Evolutionary conservation across 805 yeast genomes (phyloP).

Genomic region (Sporopachydermia quercuum): DNA sequence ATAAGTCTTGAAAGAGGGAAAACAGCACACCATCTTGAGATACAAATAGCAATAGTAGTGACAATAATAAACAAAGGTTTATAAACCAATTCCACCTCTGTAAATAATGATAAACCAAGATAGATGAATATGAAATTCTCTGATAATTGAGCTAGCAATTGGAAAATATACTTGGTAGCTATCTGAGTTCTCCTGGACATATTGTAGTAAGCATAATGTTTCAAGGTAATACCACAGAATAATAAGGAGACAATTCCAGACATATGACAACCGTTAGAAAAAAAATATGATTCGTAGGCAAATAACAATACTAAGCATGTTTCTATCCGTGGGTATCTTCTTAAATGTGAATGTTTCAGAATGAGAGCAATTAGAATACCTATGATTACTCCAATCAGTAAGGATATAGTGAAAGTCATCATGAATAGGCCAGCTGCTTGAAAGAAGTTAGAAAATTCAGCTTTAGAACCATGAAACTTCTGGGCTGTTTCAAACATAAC

Average conservation of each 20-base stretch:
- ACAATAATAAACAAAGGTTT: conserved; percentile 87
- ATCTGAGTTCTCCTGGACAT: conserved; percentile 96
- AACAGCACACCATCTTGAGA: conserved; percentile 94
- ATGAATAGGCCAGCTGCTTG: conserved; percentile 89
- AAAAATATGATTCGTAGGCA: conserved; percentile 93
- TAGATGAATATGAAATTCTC: conserved; percentile 96
- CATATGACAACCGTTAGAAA: conserved; percentile 98
- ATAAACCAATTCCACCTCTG: conserved; percentile 90
- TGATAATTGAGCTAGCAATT: conserved; percentile 82
- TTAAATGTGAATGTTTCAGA: conserved; percentile 80
- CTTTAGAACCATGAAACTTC: conserved; percentile 78
- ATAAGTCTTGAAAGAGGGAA: conserved; percentile 81
- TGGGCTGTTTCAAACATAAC: conserved; percentile 99
- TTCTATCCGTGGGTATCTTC: conserved; percentile 95
- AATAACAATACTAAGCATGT: conserved; percentile 80
- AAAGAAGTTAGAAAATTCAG: conserved; percentile 61
- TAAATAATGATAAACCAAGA: conserved; percentile 83
- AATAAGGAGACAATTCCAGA: conserved; percentile 91
- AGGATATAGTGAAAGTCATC: conserved; percentile 83
- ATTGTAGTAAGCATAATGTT: conserved; percentile 93
- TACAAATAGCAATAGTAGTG: conserved; percentile 79
- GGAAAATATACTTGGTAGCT: conserved; percentile 90
- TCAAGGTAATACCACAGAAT: conserved; percentile 92
- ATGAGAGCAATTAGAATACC: conserved; percentile 84
- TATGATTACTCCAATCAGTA: conserved; percentile 75